Conservation (phyloP, 768 basidiomycete genomes). For the Pholiota microspora region DNA sequence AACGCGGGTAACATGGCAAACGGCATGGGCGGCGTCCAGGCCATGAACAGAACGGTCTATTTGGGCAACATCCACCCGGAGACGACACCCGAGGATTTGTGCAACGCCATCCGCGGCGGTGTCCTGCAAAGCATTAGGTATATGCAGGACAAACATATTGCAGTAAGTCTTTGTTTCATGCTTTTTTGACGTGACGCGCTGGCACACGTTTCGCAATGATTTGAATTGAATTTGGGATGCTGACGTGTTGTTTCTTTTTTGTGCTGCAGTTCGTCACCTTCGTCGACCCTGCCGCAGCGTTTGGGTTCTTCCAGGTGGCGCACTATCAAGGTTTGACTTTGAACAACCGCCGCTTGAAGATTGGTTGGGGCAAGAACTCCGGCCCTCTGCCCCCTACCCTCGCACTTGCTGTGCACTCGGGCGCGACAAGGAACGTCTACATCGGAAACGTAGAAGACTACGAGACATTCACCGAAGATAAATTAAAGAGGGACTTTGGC, state of each 20-base stretch:
- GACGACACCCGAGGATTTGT: constrained; percentile 91
- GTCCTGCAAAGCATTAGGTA: constrained; percentile 93
- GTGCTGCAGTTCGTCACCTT: constrained; percentile 85
- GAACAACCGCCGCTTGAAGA: constrained; percentile 91
- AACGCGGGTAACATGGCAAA: constrained; percentile 30
- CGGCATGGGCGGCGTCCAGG: constrained; percentile 37
- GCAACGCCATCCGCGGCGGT: constrained; percentile 96
- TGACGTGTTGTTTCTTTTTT: constrained; percentile 8
- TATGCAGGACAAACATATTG: constrained; percentile 97
- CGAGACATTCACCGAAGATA: constrained; percentile 86
- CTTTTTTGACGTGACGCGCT: constrained; percentile 1
- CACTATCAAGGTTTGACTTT: constrained; percentile 86
- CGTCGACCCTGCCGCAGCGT: constrained; percentile 89
- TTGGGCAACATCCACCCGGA: constrained; percentile 97
- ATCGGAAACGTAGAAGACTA: constrained; percentile 96
- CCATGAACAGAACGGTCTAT: constrained; percentile 91
- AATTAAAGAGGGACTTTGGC: constrained; percentile 88
- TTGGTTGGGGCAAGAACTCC: constrained; percentile 97
- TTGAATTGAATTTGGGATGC: background rate
- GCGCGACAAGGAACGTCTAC: constrained; percentile 96
- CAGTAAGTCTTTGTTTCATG: constrained; percentile 50
- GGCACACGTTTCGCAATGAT: background rate
- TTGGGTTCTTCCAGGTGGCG: constrained; percentile 93
- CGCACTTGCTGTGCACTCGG: constrained; percentile 86
- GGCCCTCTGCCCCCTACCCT: constrained; percentile 83